Evolutionary conservation across 164 flowering plant species (phyloP).

Genomic region (Liquidambar formosana): DNA sequence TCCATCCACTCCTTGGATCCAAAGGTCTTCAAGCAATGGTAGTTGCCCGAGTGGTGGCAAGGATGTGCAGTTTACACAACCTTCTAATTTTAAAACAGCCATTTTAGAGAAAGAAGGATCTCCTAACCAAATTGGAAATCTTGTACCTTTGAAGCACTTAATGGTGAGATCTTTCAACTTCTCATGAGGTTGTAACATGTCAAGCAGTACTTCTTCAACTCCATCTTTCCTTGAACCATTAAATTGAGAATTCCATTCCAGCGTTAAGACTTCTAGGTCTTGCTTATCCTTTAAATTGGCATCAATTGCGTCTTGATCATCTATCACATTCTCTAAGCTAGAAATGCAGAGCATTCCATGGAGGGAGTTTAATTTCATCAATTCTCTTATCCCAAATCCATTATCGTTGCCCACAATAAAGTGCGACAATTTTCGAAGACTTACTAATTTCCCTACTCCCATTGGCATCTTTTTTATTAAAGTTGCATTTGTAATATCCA

Average conservation of each 20-base stretch:
- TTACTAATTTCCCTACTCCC: not conserved
- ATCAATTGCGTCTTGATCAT: constrained; percentile 8
- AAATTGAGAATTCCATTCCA: constrained; percentile 3
- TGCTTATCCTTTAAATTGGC: constrained; percentile 17
- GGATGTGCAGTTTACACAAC: constrained; percentile 5
- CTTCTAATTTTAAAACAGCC: not conserved
- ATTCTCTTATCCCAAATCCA: constrained; percentile 1
- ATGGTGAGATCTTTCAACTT: constrained; percentile 11
- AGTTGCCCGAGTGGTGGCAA: constrained; percentile 24
- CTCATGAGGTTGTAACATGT: constrained; percentile 6
- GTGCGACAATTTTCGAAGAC: not conserved
- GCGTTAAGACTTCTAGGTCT: constrained; percentile 1
- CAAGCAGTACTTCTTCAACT: constrained; percentile 6
- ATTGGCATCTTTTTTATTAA: not conserved
- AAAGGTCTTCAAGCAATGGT: constrained; percentile 14
- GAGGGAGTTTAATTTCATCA: constrained; percentile 1
- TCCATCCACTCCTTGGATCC: not conserved
- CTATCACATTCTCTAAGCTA: constrained; percentile 12
- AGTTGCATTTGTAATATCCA: not conserved
- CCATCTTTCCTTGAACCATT: not conserved
- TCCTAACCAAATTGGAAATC: constrained; percentile 20
- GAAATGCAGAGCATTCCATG: constrained; percentile 2
- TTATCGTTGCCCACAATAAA: constrained; percentile 3
- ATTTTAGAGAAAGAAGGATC: not conserved
- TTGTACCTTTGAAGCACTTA: constrained; percentile 5